Evolutionary conservation across 139 green algal genomes (phyloP), one percentile per base, ranked within the genome.

Genomic region (Chlamydomonas sp.): DNA sequence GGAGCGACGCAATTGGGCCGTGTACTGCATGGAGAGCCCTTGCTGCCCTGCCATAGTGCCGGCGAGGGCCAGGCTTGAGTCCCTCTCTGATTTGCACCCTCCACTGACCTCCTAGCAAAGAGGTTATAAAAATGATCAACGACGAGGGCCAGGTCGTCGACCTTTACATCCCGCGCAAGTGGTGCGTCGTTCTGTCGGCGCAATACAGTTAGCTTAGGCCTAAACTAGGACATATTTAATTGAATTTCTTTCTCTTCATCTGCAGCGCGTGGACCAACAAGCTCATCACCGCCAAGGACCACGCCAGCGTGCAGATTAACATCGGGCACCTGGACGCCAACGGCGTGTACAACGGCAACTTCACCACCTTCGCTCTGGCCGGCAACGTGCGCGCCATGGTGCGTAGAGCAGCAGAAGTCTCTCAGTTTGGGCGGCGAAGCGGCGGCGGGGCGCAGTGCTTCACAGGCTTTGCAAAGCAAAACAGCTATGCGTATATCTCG

Each of bases 101-200:
- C 31, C 31, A 49, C 31, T 49, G 31, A 49, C 31, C 31, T 49
- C 31, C 31, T 49, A 49, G 31, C 31, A 49, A 49, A 49, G 31
- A 49, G 31, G 31, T 49, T 49, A 49, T 86, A 71, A 97, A 73
- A 59, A 99, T 99, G 97, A 94, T 96, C 49, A 99, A 99, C 96
- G 96, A 98, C 92, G 96, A 97, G 84, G 97, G 97, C 85, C 92
- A 99, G 87, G 95, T 96, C 80, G 96, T 99, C 49, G 97, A 99
- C 91, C 96, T 99, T 72, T 99, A 99, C 98, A 99, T 99, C 88
- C 97, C 97, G 71, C 91, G 97, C 90, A 99, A 99, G 94, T 99
- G 97, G 97, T 99, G 92, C 83, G 96, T 83, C 79, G 79, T 58
- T 63, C 63, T 83, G 63, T 72, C 82, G 83, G 83, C 83, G 83